Evolutionary conservation across 1,284 basidiomycete genomes (phyloP).

Genomic region (Mycena sp.): DNA sequence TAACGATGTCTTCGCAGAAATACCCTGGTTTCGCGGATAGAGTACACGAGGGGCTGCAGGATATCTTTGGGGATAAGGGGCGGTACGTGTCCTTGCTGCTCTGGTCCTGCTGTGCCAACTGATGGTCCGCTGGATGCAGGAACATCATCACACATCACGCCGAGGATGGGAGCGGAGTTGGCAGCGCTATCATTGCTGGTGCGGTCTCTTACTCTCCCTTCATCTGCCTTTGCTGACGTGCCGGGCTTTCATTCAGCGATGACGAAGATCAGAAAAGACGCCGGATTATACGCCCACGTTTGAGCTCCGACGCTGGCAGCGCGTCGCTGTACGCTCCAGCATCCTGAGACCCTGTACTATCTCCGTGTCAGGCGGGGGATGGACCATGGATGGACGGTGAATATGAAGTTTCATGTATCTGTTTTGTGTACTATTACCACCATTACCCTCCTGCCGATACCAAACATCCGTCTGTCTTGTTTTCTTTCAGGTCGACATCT

Average conservation of each 20-base stretch:
- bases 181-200: constrained; percentile 96
- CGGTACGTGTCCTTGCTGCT: constrained; percentile 57
- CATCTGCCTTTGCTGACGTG: neutral
- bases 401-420: too few relatives aligned
- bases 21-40: constrained; percentile 93
- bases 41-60: constrained; percentile 88
- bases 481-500: too few relatives aligned
- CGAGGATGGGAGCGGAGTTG: constrained; percentile 95
- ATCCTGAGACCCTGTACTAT: too few relatives aligned
- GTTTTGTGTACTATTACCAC: too few relatives aligned
- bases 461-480: too few relatives aligned
- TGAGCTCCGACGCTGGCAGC: constrained; percentile 23
- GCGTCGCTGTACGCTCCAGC: too few relatives aligned
- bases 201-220: constrained; percentile 39
- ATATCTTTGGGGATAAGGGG: constrained; percentile 95
- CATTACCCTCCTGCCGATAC: too few relatives aligned
- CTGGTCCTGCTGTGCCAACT: neutral
- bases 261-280: constrained; percentile 51
- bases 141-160: constrained; percentile 92
- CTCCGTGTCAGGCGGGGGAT: too few relatives aligned
- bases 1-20: constrained; percentile 67
- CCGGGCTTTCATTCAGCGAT: constrained; percentile 38
- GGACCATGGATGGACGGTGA: too few relatives aligned
- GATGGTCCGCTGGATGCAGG: constrained; percentile 45
- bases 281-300: constrained; percentile 44